phyloP scores from a whole-genome alignment of 2,329 filamentous ascomycete genomes.

The Ascocoryne sarcoides region DNA sequence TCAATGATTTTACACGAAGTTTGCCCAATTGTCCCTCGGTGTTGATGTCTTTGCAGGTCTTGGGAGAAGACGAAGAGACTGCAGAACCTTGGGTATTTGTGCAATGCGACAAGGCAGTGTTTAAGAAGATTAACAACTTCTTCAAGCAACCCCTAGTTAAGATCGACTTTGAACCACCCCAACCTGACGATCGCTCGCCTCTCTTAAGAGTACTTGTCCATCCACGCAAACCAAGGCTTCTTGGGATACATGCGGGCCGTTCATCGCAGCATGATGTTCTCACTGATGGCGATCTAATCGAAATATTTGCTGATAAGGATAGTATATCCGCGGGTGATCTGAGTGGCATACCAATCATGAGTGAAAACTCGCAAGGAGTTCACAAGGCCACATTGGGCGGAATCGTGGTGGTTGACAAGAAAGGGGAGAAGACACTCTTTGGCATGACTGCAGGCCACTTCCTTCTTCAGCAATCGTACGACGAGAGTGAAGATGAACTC shows the following conservation, averaged over 20 bases:
- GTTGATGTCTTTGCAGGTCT: slow-evolving; percentile 17
- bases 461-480: background rate
- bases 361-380: background rate
- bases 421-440: background rate
- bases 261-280: too few species aligned
- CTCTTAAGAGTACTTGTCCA: slow-evolving; percentile 4
- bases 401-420: background rate
- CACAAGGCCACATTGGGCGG: slow-evolving; percentile 3
- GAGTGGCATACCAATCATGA: slow-evolving; percentile 1
- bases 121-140: slow-evolving; percentile 14
- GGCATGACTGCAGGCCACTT: slow-evolving; percentile 6
- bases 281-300: background rate
- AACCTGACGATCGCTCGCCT: background rate
- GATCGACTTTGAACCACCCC: slow-evolving; percentile 8
- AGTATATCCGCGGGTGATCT: background rate
- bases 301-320: background rate
- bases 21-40: slow-evolving; percentile 11
- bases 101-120: slow-evolving; percentile 14
- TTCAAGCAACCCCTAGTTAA: slow-evolving; percentile 12
- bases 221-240: background rate
- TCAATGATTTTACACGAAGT: slow-evolving; percentile 10
- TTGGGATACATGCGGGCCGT: background rate
- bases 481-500: slow-evolving; percentile 1
- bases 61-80: slow-evolving; percentile 17
- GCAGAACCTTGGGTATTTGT: slow-evolving; percentile 20